Conservation (phyloP, 331 rosid genomes). For the Rhamnella rubrinervis region DNA sequence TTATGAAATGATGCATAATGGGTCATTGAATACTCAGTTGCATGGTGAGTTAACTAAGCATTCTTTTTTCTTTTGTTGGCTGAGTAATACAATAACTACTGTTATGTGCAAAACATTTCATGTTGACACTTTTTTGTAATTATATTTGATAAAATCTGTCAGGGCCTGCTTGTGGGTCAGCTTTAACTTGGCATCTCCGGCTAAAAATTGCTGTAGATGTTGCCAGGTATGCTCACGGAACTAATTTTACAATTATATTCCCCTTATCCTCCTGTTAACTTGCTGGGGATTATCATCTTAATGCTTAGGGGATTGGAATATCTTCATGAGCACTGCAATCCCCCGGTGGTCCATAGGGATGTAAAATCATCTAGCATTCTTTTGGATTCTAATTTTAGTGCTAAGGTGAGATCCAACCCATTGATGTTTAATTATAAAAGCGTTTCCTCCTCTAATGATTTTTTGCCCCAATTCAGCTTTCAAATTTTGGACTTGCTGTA, state of each 20-base stretch:
- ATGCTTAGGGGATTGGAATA: constrained; percentile 75
- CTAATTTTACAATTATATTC: not conserved
- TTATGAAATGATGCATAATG: constrained; percentile 77
- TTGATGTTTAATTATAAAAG: not conserved
- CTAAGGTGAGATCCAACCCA: constrained; percentile 65
- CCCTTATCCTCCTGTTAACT: constrained; percentile 2
- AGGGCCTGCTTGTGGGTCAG: constrained; percentile 71
- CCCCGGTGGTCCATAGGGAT: constrained; percentile 78
- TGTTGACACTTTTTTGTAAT: constrained; percentile 10
- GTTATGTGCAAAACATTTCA: not conserved
- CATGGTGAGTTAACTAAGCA: constrained; percentile 41
- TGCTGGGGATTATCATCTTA: constrained; percentile 10
- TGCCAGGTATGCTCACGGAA: constrained; percentile 54
- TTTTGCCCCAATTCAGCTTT: constrained; percentile 62
- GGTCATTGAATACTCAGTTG: constrained; percentile 71
- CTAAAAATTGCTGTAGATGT: constrained; percentile 79
- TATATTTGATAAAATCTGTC: constrained; percentile 16
- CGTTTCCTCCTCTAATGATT: constrained; percentile 19
- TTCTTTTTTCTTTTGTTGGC: not conserved
- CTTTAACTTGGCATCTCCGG: constrained; percentile 75
- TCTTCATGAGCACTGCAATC: constrained; percentile 85
- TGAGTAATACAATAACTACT: no score
- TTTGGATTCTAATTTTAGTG: constrained; percentile 73
- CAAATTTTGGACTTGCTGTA: constrained; percentile 75
- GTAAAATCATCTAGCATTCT: constrained; percentile 78